Base-by-base conservation (phyloP, 192 early-diverging fungal genomes). In the Coemansia reversa region DNA sequence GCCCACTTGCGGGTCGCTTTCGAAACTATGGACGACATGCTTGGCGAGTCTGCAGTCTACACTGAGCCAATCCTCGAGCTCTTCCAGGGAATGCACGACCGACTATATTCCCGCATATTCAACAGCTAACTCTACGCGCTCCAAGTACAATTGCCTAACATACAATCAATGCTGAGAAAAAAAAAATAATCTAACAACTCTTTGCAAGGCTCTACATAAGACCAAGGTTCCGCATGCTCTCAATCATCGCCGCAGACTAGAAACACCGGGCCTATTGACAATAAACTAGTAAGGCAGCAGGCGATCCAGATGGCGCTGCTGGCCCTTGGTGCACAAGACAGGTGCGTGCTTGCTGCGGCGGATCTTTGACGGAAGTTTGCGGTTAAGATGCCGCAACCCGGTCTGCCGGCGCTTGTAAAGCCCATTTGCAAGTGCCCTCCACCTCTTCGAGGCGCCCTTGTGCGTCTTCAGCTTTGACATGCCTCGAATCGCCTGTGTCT, bases 41-140 rank as follows among this genome's bases (percentile, higher is more conserved):
- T 74, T 71, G 69, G 69, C 54, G 73, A 75, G 35, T 65, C 72
- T 1, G 72, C 60, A 1, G 78, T 75, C 45, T 81, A 92, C 60
- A 92, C 91, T 0, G 85, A 87, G 58, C 85, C 89, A 2, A 63
- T 90, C 2, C 69, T 90, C 6, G 91, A 92, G 82, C 83, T 92
- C 19, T 88, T 85, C 55, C 88, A 89, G 69, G 91, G 91, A 7
- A 83, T 90, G 75, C 91, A 92, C 66, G 91, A 90, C 66, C 84
- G 88, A 27, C 74, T 92, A 22, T 92, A 90, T 70, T 86, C 91
- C 19, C 73, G 89, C 33, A 75, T 92, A 25, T 92, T 92, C 69
- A 92, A 90, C 64, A 92, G 90, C 67, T 92, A 83, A 33, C n/a
- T 27, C 22, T 14, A 28, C 22, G 5, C 27, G 14, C 22, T 3